These are phyloP conservation scores for Capillidium heterosporum DNA, from an alignment of 371 early-diverging fungal species.

Conservation along the genomic window DNA sequence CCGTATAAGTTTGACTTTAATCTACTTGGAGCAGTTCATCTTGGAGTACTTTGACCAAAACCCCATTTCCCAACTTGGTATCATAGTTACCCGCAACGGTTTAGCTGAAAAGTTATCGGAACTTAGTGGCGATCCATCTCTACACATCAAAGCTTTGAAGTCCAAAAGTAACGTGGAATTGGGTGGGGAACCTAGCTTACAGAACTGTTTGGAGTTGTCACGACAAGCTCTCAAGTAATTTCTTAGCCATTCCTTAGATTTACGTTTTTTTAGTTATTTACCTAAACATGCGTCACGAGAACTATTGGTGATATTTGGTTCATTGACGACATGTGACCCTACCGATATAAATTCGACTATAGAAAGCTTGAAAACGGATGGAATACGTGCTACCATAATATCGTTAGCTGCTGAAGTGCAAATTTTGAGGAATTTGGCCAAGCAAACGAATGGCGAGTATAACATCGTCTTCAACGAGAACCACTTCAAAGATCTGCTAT, in stretches of 20 bases:
- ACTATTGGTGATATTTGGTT: conserved; percentile 62
- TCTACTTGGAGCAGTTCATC: conserved; percentile 50
- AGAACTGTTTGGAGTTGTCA: conserved; percentile 78
- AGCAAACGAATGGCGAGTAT: conserved; percentile 65
- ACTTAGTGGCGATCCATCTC: conserved; percentile 56
- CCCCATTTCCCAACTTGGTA: conserved; percentile 77
- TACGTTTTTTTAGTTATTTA: conserved; percentile 37
- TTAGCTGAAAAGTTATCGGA: conserved; percentile 73
- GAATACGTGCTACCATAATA: conserved; percentile 68
- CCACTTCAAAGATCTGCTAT: conserved; percentile 56
- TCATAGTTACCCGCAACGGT: conserved; percentile 75
- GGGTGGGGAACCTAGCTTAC: conserved; percentile 79
- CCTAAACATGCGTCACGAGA: conserved; percentile 86
- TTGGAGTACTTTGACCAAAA: conserved; percentile 88
- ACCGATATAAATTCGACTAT: conserved; percentile 73
- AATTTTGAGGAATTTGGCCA: conserved; percentile 51
- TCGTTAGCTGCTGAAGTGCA: conserved; percentile 81
- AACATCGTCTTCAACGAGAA: conserved; percentile 69
- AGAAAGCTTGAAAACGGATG: conserved; percentile 33
- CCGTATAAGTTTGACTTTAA: conserved; percentile 51
- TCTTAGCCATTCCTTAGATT: neutral
- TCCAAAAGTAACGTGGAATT: conserved; percentile 47
- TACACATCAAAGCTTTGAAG: conserved; percentile 47
- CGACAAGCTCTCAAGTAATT: conserved; percentile 32
- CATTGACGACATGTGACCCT: conserved; percentile 84